Evolutionary conservation across 1,284 basidiomycete genomes (phyloP).

Genomic region (Ceratobasidium sp.): DNA sequence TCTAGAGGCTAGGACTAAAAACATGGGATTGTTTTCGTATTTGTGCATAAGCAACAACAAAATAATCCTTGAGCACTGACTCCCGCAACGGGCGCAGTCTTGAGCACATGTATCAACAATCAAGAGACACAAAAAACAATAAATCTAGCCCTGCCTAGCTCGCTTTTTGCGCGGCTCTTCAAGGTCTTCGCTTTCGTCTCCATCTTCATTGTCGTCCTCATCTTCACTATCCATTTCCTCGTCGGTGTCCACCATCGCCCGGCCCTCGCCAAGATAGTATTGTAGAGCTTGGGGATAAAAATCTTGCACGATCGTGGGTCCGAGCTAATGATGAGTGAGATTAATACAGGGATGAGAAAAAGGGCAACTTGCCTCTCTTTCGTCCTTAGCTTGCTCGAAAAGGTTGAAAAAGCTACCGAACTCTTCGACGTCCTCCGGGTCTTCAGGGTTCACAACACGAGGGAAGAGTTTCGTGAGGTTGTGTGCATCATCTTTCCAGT

Average conservation of each 20-base stretch:
- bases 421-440: constrained; percentile 54
- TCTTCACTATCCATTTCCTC: constrained; percentile 35
- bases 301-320: constrained; percentile 73
- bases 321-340: constrained; percentile 60
- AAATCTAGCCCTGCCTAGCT: constrained; percentile 12
- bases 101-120: too few relatives aligned
- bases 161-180: constrained; percentile 34
- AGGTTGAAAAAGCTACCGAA: constrained; percentile 88
- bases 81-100: too few relatives aligned
- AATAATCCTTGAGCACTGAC: too few relatives aligned
- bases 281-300: constrained; percentile 79
- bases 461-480: constrained; percentile 81
- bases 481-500: constrained; percentile 83
- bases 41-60: not conserved
- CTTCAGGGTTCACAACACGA: constrained; percentile 60
- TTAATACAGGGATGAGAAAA: not conserved
- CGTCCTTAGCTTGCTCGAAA: constrained; percentile 72
- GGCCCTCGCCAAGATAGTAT: constrained; percentile 71
- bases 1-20: not conserved
- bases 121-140: not conserved
- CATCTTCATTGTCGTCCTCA: constrained; percentile 26
- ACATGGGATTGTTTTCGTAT: not conserved
- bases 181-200: constrained; percentile 27
- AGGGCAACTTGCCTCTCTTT: constrained; percentile 65
- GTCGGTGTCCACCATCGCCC: constrained; percentile 25